Conservation (phyloP, 2,329 filamentous ascomycete genomes). For the Scorias spongiosa region DNA sequence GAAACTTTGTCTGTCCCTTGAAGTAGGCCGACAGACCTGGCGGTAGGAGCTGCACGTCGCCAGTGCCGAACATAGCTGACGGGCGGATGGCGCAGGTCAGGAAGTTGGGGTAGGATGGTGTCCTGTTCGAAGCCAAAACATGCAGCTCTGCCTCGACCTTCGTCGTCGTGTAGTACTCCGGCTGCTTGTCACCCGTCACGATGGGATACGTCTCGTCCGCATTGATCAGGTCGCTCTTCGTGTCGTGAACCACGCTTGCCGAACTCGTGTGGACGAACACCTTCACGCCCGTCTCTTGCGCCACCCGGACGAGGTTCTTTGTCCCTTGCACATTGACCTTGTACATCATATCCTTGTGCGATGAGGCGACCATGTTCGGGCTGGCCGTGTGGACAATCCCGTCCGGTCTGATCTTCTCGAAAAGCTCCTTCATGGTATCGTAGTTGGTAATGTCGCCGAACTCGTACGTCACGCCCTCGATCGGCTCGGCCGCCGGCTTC, state of each 20-base stretch:
- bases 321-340: conserved; percentile 39
- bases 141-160: conserved; percentile 34
- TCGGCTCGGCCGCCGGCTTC: conserved; percentile 25
- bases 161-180: conserved; percentile 36
- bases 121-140: conserved; percentile 35
- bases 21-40: conserved; percentile 30
- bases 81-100: conserved; percentile 36
- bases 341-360: conserved; percentile 25
- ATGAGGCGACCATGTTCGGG: conserved; percentile 18
- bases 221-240: conserved; percentile 29
- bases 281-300: conserved; percentile 34
- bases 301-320: conserved; percentile 30
- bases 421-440: conserved; percentile 25
- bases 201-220: conserved; percentile 34
- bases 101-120: conserved; percentile 24
- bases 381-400: conserved; percentile 37
- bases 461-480: conserved; percentile 31
- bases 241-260: conserved; percentile 34
- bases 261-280: conserved; percentile 39
- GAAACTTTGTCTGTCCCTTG: conserved; percentile 33
- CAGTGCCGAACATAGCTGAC: conserved; percentile 36
- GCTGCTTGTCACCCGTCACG: conserved; percentile 30
- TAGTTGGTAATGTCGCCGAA: conserved; percentile 35
- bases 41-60: conserved; percentile 31
- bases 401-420: conserved; percentile 28